Conservation (phyloP, 2,329 filamentous ascomycete genomes). For the Aspergillus flavus region DNA sequence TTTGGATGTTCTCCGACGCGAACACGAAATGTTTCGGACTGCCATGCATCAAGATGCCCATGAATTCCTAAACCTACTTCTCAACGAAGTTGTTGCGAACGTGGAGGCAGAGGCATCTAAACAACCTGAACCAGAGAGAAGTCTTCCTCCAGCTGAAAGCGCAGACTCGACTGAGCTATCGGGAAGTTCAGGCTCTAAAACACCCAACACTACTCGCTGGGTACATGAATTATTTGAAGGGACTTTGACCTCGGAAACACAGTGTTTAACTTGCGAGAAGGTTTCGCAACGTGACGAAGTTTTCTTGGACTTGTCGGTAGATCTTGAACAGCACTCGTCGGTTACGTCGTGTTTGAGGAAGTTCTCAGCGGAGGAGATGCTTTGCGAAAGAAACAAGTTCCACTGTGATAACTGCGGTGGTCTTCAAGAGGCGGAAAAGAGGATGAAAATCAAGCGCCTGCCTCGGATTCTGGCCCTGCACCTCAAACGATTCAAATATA, state of each 20-base stretch:
- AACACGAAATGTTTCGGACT: conserved; percentile 96
- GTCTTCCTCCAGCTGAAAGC: conserved; percentile 56
- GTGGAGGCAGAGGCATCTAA: conserved; percentile 77
- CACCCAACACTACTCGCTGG: conserved; percentile 76
- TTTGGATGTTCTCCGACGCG: conserved; percentile 86
- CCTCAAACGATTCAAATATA: conserved; percentile 97
- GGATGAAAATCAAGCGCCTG: conserved; percentile 97
- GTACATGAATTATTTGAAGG: conserved; percentile 98
- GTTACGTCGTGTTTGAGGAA: conserved; percentile 94
- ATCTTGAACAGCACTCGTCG: conserved; percentile 91
- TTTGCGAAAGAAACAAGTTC: conserved; percentile 98
- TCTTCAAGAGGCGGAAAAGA: conserved; percentile 94
- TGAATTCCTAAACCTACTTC: conserved; percentile 88
- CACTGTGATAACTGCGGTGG: conserved; percentile 97
- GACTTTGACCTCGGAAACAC: conserved; percentile 90
- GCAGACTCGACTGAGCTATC: conserved; percentile 52
- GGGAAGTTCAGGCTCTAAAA: conserved; percentile 53
- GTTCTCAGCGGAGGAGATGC: conserved; percentile 97
- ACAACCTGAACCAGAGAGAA: conserved; percentile 35
- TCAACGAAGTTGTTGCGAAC: conserved; percentile 95
- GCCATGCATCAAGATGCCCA: conserved; percentile 99
- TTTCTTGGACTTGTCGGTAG: conserved; percentile 93
- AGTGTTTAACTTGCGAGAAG: conserved; percentile 94
- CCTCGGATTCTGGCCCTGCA: conserved; percentile 91
- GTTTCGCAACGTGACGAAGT: conserved; percentile 93